Conservation (phyloP, 2,329 filamentous ascomycete species). For the Ophiostoma sp. region DNA sequence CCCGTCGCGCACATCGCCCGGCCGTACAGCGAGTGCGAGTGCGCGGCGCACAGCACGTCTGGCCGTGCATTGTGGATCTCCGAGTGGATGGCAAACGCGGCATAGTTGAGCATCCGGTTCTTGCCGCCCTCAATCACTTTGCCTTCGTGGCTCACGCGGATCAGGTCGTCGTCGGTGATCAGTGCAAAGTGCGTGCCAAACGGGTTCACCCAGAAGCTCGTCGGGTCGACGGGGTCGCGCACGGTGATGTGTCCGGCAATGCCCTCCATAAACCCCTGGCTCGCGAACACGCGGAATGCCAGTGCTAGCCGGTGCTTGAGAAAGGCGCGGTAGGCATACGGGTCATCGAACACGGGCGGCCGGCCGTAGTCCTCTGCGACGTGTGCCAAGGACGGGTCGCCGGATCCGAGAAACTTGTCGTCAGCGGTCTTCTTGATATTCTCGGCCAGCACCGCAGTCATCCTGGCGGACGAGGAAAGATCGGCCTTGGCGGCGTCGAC, state of each 20-base stretch:
- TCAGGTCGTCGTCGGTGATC: slow-evolving; percentile 53
- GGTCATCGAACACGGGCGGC: slow-evolving; percentile 26
- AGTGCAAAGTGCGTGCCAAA: slow-evolving; percentile 53
- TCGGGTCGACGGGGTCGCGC: slow-evolving; percentile 50
- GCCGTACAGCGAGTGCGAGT: slow-evolving; percentile 51
- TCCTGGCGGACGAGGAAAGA: not conserved
- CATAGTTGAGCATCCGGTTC: slow-evolving; percentile 48
- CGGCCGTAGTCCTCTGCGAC: slow-evolving; percentile 22
- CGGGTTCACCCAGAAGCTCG: slow-evolving; percentile 59
- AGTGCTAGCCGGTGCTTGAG: slow-evolving; percentile 45
- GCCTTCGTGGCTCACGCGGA: slow-evolving; percentile 51
- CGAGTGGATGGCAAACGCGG: slow-evolving; percentile 55
- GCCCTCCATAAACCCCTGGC: slow-evolving; percentile 55
- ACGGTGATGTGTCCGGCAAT: slow-evolving; percentile 58
- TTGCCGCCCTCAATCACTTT: slow-evolving; percentile 43
- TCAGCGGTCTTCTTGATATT: not conserved
- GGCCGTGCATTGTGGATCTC: slow-evolving; percentile 52
- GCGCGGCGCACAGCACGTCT: slow-evolving; percentile 53
- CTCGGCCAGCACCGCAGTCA: not conserved
- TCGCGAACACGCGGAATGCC: slow-evolving; percentile 56
- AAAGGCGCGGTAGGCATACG: slow-evolving; percentile 39
- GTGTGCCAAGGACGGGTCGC: slow-evolving; percentile 25
- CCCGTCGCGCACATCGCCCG: slow-evolving; percentile 54
- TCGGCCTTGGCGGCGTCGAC: not conserved
- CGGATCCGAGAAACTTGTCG: slow-evolving; percentile 16